Evolutionary conservation across 129 eudicot genomes (phyloP).

Genomic region (Flaveria sonorensis): DNA sequence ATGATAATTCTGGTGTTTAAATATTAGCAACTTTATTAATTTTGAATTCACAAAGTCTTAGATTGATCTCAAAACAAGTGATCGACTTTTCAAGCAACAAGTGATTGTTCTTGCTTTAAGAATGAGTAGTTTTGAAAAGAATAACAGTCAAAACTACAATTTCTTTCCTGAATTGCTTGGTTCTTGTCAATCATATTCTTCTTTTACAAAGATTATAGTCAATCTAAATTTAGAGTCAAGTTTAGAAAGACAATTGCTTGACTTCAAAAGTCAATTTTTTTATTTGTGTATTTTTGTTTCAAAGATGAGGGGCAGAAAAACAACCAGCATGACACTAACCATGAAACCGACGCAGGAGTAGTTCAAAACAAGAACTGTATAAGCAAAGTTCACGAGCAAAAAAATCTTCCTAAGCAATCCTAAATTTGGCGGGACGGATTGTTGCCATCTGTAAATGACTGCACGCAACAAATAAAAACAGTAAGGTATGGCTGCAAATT

Average conservation of each 20-base stretch:
- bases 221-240: background rate
- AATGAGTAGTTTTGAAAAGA: background rate
- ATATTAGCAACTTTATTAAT: background rate
- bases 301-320: background rate
- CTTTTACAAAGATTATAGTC: background rate
- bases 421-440: slow-evolving; percentile 43
- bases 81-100: no score
- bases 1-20: background rate
- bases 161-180: background rate
- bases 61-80: background rate
- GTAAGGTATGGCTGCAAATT: background rate
- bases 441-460: slow-evolving; percentile 94
- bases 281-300: background rate
- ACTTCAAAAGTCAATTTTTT: slow-evolving; percentile 10
- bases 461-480: slow-evolving; percentile 29
- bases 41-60: background rate
- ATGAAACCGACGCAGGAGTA: slow-evolving; percentile 84
- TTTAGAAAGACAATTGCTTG: slow-evolving; percentile 3
- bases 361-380: slow-evolving; percentile 68
- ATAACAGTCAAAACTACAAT: background rate
- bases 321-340: slow-evolving; percentile 43
- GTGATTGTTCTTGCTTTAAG: background rate
- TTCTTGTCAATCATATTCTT: background rate
- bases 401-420: slow-evolving; percentile 49
- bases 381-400: slow-evolving; percentile 56